These are phyloP conservation scores for Saccharum officinarum DNA, from an alignment of 176 grass and related monocot genomes.

Conservation along the genomic window DNA sequence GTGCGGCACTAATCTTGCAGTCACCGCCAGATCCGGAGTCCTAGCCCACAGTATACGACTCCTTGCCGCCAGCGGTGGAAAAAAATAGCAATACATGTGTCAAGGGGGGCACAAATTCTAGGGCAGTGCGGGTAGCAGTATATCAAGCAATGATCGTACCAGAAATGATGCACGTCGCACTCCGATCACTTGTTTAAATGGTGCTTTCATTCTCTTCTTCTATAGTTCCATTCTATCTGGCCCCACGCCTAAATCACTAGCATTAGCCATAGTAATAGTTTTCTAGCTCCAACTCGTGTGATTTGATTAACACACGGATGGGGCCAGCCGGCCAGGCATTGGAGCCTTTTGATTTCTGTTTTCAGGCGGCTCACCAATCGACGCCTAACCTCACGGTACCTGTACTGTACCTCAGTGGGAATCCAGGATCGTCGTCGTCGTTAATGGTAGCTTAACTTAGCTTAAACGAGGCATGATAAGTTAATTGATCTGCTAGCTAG, in stretches of 20 bases:
- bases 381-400: background rate
- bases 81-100: background rate
- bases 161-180: constrained; percentile 26
- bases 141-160: constrained; percentile 19
- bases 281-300: constrained; percentile 2
- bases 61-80: background rate
- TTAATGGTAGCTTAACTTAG: background rate
- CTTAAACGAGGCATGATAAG: background rate
- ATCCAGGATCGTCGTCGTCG: background rate
- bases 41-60: constrained; percentile 18
- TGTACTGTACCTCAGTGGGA: background rate
- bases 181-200: constrained; percentile 20
- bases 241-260: background rate
- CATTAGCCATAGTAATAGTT: background rate
- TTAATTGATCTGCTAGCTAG: background rate
- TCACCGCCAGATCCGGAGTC: background rate
- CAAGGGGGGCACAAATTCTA: background rate
- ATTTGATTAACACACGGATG: constrained; percentile 28
- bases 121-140: background rate
- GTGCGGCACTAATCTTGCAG: background rate
- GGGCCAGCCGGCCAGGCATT: background rate
- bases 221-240: background rate
- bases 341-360: constrained; percentile 16
- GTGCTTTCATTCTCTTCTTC: background rate
- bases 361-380: background rate